These are phyloP conservation scores for Vaccinium vitisidaea DNA, from an alignment of 148 eudicot species.

Conservation along the genomic window DNA sequence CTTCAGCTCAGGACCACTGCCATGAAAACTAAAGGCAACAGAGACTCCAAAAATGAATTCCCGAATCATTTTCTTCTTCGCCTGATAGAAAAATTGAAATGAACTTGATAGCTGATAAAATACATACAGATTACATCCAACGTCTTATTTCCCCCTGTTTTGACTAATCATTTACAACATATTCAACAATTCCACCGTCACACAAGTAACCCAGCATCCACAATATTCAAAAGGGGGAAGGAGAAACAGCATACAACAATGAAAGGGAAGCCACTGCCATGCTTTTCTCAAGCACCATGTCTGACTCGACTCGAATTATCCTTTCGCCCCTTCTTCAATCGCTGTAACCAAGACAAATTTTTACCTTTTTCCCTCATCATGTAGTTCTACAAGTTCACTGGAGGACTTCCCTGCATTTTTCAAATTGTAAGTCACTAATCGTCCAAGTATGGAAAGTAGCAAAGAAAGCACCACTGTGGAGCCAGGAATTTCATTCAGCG, in stretches of 20 bases:
- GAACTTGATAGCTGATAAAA: neutral
- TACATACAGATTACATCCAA: neutral
- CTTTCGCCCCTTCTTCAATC: conserved; percentile 5
- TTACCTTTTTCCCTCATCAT: neutral
- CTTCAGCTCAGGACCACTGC: neutral
- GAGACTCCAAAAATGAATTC: conserved; percentile 2
- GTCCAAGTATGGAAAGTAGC: neutral
- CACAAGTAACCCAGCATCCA: conserved; percentile 13
- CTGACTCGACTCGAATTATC: neutral
- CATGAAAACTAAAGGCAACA: neutral
- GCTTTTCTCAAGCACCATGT: neutral
- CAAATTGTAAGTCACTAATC: neutral
- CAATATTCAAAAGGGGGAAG: neutral
- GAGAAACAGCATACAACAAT: conserved; percentile 15
- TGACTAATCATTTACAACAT: conserved; percentile 22
- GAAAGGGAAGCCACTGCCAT: neutral
- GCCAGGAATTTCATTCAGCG: neutral
- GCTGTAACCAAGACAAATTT: neutral
- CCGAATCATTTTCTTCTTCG: neutral
- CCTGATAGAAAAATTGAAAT: neutral
- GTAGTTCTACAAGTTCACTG: conserved; percentile 51
- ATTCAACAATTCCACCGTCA: neutral
- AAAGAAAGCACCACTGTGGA: neutral
- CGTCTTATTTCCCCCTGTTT: neutral
- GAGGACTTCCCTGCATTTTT: conserved; percentile 61